Conservation (phyloP, 768 basidiomycete species). For the Suillus subalutaceus region DNA sequence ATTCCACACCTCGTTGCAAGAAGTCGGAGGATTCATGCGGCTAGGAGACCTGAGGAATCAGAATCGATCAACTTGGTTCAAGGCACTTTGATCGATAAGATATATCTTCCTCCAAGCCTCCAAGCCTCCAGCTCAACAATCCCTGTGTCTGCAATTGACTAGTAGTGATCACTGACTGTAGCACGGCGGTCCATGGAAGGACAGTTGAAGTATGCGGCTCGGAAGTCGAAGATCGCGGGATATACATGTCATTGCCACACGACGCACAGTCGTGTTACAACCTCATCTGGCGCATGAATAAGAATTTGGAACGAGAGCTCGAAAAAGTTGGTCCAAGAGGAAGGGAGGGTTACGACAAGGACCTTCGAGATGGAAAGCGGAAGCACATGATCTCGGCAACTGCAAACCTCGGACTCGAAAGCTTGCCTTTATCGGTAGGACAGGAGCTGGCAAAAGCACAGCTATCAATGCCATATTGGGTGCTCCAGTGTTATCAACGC, state of each 20-base stretch:
- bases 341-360: neutral
- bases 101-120: neutral
- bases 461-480: slow-evolving; percentile 2
- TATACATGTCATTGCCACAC: neutral
- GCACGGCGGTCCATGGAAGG: neutral
- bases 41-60: neutral
- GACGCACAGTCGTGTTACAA: neutral
- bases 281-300: neutral
- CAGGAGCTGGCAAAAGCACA: neutral
- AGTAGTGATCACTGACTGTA: neutral
- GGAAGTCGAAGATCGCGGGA: neutral
- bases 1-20: neutral
- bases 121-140: neutral
- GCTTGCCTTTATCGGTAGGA: neutral
- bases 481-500: neutral
- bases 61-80: neutral
- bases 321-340: neutral
- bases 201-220: neutral
- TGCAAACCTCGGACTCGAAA: neutral
- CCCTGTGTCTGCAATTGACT: neutral
- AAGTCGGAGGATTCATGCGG: neutral
- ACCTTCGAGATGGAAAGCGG: neutral
- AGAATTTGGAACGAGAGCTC: neutral
- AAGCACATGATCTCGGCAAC: neutral
- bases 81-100: neutral